Evolutionary conservation across 768 basidiomycete species (phyloP).

Genomic region (Leccinellum rugosiceps): DNA sequence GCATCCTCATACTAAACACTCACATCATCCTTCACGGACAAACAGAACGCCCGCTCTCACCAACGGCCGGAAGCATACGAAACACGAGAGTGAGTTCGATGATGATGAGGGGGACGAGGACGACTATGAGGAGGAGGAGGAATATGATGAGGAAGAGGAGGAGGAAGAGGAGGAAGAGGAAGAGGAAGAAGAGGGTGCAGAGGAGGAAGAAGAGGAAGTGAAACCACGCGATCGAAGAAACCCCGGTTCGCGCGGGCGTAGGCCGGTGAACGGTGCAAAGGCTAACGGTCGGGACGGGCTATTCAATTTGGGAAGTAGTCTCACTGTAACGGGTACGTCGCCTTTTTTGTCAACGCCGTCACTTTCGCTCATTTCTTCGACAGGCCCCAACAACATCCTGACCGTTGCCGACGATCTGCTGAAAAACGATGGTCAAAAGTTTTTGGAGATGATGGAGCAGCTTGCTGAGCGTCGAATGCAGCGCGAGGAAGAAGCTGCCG

Average conservation of each 20-base stretch:
- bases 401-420: slow-evolving; percentile 98
- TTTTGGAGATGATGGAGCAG: slow-evolving; percentile 99
- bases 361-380: slow-evolving; percentile 20
- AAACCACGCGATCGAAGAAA: slow-evolving; percentile 40
- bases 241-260: slow-evolving; percentile 35
- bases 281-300: slow-evolving; percentile 58
- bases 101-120: slow-evolving; percentile 61
- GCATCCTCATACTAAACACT: slow-evolving; percentile 29
- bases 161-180: slow-evolving; percentile 73
- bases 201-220: slow-evolving; percentile 53
- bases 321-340: slow-evolving; percentile 76
- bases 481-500: slow-evolving; percentile 71
- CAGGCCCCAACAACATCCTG: slow-evolving; percentile 89
- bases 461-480: slow-evolving; percentile 92
- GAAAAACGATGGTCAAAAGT: slow-evolving; percentile 98
- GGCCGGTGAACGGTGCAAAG: slow-evolving; percentile 44
- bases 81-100: slow-evolving; percentile 62
- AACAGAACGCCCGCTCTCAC: slow-evolving; percentile 33
- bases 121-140: slow-evolving; percentile 52
- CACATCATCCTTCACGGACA: slow-evolving; percentile 41
- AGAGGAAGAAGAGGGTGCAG: slow-evolving; percentile 52
- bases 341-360: slow-evolving; percentile 3
- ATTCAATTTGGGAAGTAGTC: slow-evolving; percentile 75
- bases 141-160: slow-evolving; percentile 53
- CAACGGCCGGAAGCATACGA: slow-evolving; percentile 41